Evolutionary conservation across 1,139 yeast species (phyloP).

Genomic region (Nakaseomyces delphensis): DNA sequence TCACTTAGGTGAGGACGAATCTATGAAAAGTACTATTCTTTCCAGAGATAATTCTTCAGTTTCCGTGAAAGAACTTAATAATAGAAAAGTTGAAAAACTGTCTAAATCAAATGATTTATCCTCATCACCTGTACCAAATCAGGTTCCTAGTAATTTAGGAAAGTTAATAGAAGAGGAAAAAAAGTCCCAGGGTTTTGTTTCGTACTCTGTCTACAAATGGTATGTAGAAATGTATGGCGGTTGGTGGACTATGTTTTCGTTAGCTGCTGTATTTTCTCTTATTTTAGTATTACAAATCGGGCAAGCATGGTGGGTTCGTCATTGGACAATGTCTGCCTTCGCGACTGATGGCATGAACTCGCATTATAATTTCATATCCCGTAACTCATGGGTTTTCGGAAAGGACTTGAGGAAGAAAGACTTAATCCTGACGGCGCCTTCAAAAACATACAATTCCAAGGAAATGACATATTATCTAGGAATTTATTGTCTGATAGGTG

Average conservation of each 20-base stretch:
- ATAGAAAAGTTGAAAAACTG: slow-evolving; percentile 31
- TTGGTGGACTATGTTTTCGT: slow-evolving; percentile 38
- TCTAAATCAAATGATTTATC: not conserved
- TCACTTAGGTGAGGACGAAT: slow-evolving; percentile 13
- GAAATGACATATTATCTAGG: slow-evolving; percentile 29
- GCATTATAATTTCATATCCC: not conserved
- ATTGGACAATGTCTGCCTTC: slow-evolving; percentile 38
- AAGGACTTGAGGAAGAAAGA: not conserved
- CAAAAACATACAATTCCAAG: not conserved
- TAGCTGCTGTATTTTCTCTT: slow-evolving; percentile 38
- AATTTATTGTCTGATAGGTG: slow-evolving; percentile 10
- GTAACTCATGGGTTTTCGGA: not conserved
- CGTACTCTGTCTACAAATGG: slow-evolving; percentile 52
- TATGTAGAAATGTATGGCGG: slow-evolving; percentile 59
- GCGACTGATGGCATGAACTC: not conserved
- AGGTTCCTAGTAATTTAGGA: slow-evolving; percentile 21
- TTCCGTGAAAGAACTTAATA: slow-evolving; percentile 12
- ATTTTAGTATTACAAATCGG: slow-evolving; percentile 48
- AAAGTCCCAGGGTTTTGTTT: slow-evolving; percentile 70
- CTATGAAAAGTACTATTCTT: slow-evolving; percentile 1
- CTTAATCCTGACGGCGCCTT: not conserved
- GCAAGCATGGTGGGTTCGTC: slow-evolving; percentile 73
- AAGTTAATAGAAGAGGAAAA: slow-evolving; percentile 67
- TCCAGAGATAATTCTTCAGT: slow-evolving; percentile 7
- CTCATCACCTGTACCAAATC: slow-evolving; percentile 1